Base-by-base conservation (phyloP, 176 grass and related monocot species). In the Oryza nivara region DNA sequence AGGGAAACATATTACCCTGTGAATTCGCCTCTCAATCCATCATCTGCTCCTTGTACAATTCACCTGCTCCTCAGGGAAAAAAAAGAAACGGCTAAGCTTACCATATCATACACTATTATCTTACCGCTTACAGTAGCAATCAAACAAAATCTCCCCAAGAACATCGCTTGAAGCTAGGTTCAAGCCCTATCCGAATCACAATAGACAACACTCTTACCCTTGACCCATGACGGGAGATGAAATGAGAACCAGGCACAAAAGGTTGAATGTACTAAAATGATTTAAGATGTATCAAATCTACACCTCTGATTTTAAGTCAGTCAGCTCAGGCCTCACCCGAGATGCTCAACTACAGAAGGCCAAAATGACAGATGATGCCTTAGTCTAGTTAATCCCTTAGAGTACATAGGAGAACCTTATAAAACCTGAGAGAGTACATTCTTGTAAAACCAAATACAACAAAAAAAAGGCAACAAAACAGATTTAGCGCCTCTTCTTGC, bases 401-500 rank as follows among this genome's bases (percentile, higher is more conserved):
- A 54, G 60, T 67, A 74, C 76, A 86, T 9, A 6, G 45, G 60
- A 20, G 23, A 16, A 82, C 5, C 78, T 82, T 40, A 67, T 74
- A 28, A 46, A 5, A 69, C 17, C 20, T 19, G 16, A 8, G 61
- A n/a, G 41, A 84, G 32, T 52, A 77, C 49, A 17, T 65, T 64
- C 58, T 67, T 74, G 20, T 22, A 20, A 80, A 67, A 68, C n/a
- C 45, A 80, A 65, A 46, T 67, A 58, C 45, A 43, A 54, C 30
- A 67, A 80, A 80, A 79, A 66, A 80, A 79, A 30, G 4, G 13
- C 4, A 14, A 28, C 6, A 58, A 58, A 47, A 70, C 10, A 23
- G 72, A 28, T 75, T 91, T 81, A 93, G 22, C 94, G 84, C 60
- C 77, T 93, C 84, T 93, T 96, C 91, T 93, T 96, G 84, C 83